Base-by-base conservation (phyloP, 2,329 filamentous ascomycete species). In the Aspergillus novoparasiticus region DNA sequence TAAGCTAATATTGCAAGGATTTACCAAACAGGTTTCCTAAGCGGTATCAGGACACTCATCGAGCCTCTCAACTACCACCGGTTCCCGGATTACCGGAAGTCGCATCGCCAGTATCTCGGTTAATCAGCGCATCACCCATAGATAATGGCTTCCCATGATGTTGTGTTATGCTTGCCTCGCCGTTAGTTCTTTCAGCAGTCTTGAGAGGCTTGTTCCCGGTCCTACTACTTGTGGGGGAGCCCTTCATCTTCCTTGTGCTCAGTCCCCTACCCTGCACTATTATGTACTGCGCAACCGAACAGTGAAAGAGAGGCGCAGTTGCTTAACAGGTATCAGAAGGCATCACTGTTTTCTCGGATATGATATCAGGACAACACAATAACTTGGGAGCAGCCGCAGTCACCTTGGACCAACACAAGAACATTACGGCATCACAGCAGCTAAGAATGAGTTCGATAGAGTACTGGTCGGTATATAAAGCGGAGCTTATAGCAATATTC, bases 311-410 rank as follows among this genome's bases (percentile, higher is more conserved):
- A 41, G 8, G 36, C 6, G 16, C 36, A 41, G 16, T 41, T 41
- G 14, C 16, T 41, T 28, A 28, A 28, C 26, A 28, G 5, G 26
- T 28, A 28, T 28, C 26, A 28, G 26, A 28, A 28, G 6, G 26
- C 26, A 6, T 6, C 26, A 28, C 26, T 6, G 57, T 71, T 32
- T 69, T 66, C 51, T 68, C 62, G n/a, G 68, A 70, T 50, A 65
- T 26, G 23, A 1, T 63, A 54, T 69, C 65, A 2, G 63, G 67
- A 54, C 63, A 62, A 5, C 9, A 71, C 16, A 57, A 65, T 19
- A 57, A 66, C n/a, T 62, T 71, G 8, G 67, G 67, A 2, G 66
- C 66, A 4, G 65, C 66, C 11, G 36, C 54, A 19, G 34, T 57
- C 10, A 14, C 36, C 1, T n/a, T 57, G 16, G 54, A 26, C 34